Percentiles rank a stretch among this genome's conserved stretches.
phyloP scores from a whole-genome alignment of 371 early-diverging fungal genomes.

The Mortierella sp. region DNA sequence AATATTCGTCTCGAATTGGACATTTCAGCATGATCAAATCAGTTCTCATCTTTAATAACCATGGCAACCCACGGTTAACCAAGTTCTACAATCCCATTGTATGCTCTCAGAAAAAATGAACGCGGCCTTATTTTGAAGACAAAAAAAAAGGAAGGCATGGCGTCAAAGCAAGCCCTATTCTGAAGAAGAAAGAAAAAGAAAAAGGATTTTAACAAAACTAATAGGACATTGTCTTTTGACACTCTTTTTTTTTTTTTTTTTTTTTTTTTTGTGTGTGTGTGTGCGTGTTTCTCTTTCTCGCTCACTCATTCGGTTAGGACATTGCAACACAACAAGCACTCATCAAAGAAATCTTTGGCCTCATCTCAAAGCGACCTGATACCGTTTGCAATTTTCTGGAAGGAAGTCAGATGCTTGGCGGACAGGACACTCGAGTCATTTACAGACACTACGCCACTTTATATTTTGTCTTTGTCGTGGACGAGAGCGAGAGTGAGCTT shows the following conservation, averaged over 20 bases:
- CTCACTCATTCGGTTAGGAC: conserved; percentile 62
- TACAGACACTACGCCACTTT: conserved; percentile 93
- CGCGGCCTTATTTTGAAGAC: too few species aligned
- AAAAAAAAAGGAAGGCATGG: background rate
- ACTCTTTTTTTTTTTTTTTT: background rate
- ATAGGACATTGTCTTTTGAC: background rate
- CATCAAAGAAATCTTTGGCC: conserved; percentile 84
- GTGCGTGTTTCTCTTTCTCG: background rate
- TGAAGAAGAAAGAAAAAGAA: too few species aligned
- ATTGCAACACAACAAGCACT: conserved; percentile 84
- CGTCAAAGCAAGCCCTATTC: background rate
- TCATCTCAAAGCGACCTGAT: conserved; percentile 87
- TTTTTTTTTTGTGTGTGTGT: too few species aligned
- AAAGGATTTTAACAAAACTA: too few species aligned
- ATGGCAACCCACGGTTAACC: conserved; percentile 93
- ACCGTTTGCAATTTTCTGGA: conserved; percentile 93
- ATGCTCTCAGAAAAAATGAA: conserved; percentile 10
- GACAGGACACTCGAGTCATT: conserved; percentile 89
- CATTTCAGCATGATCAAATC: conserved; percentile 91
- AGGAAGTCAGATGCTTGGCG: conserved; percentile 85
- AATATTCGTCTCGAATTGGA: too few species aligned
- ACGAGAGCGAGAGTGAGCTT: conserved; percentile 93
- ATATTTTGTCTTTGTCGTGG: conserved; percentile 97
- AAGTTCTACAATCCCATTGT: conserved; percentile 94
- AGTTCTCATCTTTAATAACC: conserved; percentile 95